Percentiles rank a stretch among this genome's conserved stretches.
Evolutionary conservation across 2,329 filamentous ascomycete genomes (phyloP).

Genomic region (Huntiella decipiens): DNA sequence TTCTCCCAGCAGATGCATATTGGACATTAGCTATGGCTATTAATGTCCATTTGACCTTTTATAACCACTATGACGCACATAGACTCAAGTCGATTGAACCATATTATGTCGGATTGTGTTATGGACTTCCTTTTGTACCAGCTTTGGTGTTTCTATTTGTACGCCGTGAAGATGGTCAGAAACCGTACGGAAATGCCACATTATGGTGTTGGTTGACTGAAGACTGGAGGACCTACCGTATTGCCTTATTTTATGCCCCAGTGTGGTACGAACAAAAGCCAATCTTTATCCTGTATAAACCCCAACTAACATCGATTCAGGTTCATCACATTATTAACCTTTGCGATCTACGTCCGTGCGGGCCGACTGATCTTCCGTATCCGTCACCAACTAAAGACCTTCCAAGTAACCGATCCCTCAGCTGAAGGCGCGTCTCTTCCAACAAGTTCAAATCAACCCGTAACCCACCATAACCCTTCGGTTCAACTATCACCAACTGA

Average conservation of each 20-base stretch:
- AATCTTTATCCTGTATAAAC: background rate
- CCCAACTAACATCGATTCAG: background rate
- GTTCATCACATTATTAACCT: conserved; percentile 12
- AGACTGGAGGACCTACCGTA: conserved; percentile 46
- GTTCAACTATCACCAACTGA: background rate
- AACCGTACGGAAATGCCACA: conserved; percentile 49
- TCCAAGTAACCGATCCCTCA: conserved; percentile 20
- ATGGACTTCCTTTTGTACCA: conserved; percentile 48
- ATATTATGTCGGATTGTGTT: conserved; percentile 46
- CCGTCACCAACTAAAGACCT: conserved; percentile 34
- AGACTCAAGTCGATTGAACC: conserved; percentile 46
- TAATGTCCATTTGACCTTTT: conserved; percentile 65
- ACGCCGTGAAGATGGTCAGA: conserved; percentile 24
- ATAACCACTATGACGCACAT: conserved; percentile 43
- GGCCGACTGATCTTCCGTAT: conserved; percentile 43
- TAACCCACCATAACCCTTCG: background rate
- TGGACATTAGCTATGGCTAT: conserved; percentile 63
- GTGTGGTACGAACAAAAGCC: conserved; percentile 27
- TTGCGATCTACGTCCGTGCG: conserved; percentile 23
- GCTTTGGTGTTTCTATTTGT: conserved; percentile 46
- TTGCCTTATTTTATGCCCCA: conserved; percentile 51
- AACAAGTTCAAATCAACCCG: background rate
- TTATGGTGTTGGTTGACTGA: conserved; percentile 62
- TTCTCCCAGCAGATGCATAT: conserved; percentile 50
- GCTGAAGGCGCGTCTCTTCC: background rate